Base-by-base conservation (phyloP, 306 rosid genomes). In the Lotus japonicus region DNA sequence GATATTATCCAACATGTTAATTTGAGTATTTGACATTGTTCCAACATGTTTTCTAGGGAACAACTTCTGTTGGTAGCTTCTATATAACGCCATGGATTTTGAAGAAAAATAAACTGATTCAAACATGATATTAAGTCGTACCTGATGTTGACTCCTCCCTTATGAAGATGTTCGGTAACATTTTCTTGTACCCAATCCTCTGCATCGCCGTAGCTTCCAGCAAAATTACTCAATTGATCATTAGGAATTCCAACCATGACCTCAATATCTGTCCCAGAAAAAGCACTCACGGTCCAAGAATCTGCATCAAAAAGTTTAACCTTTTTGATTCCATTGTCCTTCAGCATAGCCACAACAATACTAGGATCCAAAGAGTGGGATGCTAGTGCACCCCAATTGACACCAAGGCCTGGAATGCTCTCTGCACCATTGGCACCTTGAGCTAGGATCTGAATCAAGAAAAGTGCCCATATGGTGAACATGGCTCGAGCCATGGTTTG, bases 221-320 rank as follows among this genome's bases (percentile, higher is more conserved):
- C 79, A 7, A 89, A 38, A 16, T 14, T 44, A 1, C 18, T 33
- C 64, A 90, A 74, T 42, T 72, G 86, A 54, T 83, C 87, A 14
- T 92, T 92, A 18, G 98, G 91, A 49, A 92, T 90, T 21, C 88
- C 97, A 6, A 92, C 62, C 82, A 88, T 82, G 64, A 88, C 84
- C 54, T 92, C 88, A 9, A 90, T 77, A 1, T 58, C 82, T 0
- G 86, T 56, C 1, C 94, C 98, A 0, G 79, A 26, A 35, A 90
- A 73, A 4, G 90, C 82, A 19, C 66, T 19, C 3, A 92, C 74
- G 1, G 73, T 73, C 83, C 77, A 45, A 23, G 84, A 55, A 68
- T 92, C 97, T 2, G 96, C 76, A 10, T 90, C 98, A 18, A 92
- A 92, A 35, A 92, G 82, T 70, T 92, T 92, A 4, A 82, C 88